Conservation (phyloP, 176 grass and related monocot genomes). For the Oryza glumipatula region DNA sequence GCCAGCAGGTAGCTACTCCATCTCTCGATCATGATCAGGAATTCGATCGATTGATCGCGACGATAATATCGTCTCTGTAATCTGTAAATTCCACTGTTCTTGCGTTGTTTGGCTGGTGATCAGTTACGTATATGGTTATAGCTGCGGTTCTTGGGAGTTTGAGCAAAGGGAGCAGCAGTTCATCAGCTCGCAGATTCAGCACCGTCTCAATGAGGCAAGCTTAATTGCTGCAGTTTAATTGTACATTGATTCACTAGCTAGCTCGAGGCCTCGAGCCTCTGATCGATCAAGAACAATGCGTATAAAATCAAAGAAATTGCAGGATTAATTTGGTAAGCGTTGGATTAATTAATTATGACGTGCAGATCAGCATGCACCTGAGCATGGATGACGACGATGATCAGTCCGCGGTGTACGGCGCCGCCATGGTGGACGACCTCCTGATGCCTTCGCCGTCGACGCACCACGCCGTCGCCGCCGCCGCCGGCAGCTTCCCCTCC, state of each 20-base stretch:
- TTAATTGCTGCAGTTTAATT: neutral
- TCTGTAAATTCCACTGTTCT: neutral
- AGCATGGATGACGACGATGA: slow-evolving; percentile 35
- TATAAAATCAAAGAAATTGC: neutral
- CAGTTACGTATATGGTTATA: neutral
- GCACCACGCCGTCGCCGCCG: neutral
- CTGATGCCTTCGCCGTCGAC: neutral
- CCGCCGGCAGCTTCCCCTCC: neutral
- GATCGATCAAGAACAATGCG: slow-evolving; percentile 13
- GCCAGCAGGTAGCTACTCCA: slow-evolving; percentile 4
- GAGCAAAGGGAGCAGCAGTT: slow-evolving; percentile 9
- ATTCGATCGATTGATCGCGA: neutral
- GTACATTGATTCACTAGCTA: neutral
- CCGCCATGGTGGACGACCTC: slow-evolving; percentile 24
- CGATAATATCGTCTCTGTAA: neutral
- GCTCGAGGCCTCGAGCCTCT: no score
- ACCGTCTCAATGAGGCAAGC: slow-evolving; percentile 51
- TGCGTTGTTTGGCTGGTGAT: neutral
- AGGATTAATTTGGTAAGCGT: neutral
- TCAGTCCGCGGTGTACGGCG: neutral
- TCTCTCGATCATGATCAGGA: no score
- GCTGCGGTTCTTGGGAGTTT: slow-evolving; percentile 18
- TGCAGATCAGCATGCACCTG: slow-evolving; percentile 59
- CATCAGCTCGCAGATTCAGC: slow-evolving; percentile 36
- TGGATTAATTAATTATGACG: neutral